These are phyloP conservation scores for Saitoella complicata DNA, from an alignment of 805 yeast genomes.

Conservation along the genomic window DNA sequence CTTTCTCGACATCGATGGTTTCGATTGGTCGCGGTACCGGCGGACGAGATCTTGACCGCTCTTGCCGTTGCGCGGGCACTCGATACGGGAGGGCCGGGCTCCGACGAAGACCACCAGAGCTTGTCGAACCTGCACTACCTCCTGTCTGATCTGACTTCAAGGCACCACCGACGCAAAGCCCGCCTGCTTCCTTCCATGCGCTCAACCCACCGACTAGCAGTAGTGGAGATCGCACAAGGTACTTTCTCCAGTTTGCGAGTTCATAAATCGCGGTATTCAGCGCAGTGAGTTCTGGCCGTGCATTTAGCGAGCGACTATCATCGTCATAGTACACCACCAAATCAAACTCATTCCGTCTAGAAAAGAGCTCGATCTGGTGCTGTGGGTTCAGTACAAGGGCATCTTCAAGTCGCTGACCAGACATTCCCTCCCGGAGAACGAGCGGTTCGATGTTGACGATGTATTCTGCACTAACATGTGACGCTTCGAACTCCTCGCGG, in stretches of 20 bases:
- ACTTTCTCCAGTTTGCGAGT: no score
- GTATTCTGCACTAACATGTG: constrained; percentile 46
- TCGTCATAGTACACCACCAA: constrained; percentile 51
- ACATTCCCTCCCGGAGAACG: constrained; percentile 31
- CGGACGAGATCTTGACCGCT: background rate
- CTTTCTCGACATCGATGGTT: background rate
- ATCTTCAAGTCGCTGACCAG: constrained; percentile 52
- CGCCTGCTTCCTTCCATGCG: constrained; percentile 22
- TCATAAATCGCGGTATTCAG: no score
- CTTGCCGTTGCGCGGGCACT: no score
- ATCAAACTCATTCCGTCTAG: constrained; percentile 38
- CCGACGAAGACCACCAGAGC: no score
- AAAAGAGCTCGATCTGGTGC: constrained; percentile 38
- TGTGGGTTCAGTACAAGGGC: constrained; percentile 42
- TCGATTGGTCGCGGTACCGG: background rate
- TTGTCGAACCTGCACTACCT: no score
- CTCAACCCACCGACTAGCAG: constrained; percentile 42
- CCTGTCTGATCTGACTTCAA: no score
- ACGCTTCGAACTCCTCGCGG: constrained; percentile 38
- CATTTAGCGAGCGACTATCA: constrained; percentile 5
- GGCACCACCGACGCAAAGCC: no score
- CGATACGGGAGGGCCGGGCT: no score
- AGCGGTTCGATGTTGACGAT: constrained; percentile 66
- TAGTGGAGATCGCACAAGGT: constrained; percentile 26
- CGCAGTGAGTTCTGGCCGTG: no score